Evolutionary conservation across 225 moss, liverwort and hornwort species (phyloP).

Genomic region (Polytrichum commune): DNA sequence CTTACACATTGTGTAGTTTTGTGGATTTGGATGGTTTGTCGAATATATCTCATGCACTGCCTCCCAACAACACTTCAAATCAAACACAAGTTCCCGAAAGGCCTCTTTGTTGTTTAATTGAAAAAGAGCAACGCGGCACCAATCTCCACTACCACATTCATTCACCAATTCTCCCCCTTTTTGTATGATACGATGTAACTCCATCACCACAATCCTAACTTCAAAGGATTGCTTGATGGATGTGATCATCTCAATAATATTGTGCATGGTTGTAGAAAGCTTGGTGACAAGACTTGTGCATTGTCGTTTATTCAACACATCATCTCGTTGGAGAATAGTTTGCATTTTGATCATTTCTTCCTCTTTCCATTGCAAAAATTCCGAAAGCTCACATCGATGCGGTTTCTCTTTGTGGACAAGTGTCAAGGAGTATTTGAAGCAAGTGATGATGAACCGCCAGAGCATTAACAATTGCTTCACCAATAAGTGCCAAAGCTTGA

Average conservation of each 20-base stretch:
- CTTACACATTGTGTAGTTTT: background rate
- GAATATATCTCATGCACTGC: background rate
- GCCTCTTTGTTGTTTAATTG: slow-evolving; percentile 1
- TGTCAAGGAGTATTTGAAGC: background rate
- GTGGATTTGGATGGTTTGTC: background rate
- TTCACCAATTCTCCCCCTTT: background rate
- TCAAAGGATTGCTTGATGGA: background rate
- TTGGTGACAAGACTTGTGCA: background rate
- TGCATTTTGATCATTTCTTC: background rate
- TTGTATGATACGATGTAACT: background rate
- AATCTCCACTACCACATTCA: background rate
- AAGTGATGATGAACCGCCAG: background rate
- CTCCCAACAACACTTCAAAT: slow-evolving; percentile 1
- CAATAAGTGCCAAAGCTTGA: background rate
- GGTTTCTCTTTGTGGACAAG: background rate
- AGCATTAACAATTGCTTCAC: background rate
- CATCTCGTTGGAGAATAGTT: background rate
- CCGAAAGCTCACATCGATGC: background rate
- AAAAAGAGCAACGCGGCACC: background rate
- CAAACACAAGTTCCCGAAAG: slow-evolving; percentile 1
- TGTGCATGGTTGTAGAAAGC: background rate
- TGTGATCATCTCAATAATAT: background rate
- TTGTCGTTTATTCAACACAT: slow-evolving; percentile 4
- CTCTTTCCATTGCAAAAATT: background rate
- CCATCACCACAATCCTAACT: background rate